phyloP scores from a whole-genome alignment of 108 stramenopile genomes.

The Conticribra guillardii region DNA sequence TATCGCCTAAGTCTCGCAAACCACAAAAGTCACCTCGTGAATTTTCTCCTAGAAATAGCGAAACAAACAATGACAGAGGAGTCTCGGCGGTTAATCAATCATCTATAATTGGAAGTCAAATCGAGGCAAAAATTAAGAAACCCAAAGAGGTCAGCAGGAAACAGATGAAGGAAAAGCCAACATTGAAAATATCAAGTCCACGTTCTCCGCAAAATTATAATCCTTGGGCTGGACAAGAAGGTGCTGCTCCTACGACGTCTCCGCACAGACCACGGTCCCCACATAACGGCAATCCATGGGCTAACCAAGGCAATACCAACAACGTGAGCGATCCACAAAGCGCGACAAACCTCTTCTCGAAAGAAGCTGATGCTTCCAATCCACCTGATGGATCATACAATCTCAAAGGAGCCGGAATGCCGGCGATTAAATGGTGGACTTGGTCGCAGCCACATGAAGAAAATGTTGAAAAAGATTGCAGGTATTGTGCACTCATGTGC shows the following conservation, averaged over 20 bases:
- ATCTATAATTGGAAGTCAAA: too few relatives aligned
- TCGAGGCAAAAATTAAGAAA: too few relatives aligned
- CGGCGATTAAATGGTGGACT: conserved; percentile 22
- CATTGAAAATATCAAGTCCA: background rate
- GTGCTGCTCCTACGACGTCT: background rate
- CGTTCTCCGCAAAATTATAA: background rate
- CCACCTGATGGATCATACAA: conserved; percentile 20
- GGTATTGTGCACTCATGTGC: conserved; percentile 26
- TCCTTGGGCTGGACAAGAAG: background rate
- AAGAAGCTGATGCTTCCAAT: background rate
- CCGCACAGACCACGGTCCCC: background rate
- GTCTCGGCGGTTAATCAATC: too few relatives aligned
- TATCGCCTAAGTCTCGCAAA: too few relatives aligned
- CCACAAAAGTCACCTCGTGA: too few relatives aligned
- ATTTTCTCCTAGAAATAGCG: too few relatives aligned
- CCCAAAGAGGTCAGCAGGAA: background rate
- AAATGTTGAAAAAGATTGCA: conserved; percentile 3
- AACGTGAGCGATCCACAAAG: too few relatives aligned
- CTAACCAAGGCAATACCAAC: background rate
- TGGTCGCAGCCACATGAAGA: conserved; percentile 20
- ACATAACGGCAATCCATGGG: conserved; percentile 3
- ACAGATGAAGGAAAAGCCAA: background rate
- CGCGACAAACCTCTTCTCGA: background rate
- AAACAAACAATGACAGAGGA: too few relatives aligned
- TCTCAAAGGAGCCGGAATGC: conserved; percentile 19